Evolutionary conservation across 768 basidiomycete genomes (phyloP).

Genomic region (Cantharellus cinnabarinus): DNA sequence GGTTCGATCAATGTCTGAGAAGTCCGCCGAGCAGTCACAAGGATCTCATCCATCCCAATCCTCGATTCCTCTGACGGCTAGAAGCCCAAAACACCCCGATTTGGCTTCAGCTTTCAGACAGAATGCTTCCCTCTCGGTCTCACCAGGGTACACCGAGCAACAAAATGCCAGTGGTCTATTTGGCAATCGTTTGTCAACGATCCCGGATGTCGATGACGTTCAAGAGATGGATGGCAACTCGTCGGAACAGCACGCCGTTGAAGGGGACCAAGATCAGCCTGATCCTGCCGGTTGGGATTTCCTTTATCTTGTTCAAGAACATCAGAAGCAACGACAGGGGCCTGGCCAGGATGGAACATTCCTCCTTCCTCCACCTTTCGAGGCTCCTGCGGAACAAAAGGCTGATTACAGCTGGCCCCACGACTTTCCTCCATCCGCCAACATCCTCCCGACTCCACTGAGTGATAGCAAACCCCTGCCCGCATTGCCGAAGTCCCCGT

Average conservation of each 20-base stretch:
- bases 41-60: neutral
- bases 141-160: neutral
- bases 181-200: neutral
- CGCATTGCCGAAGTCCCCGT: neutral
- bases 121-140: neutral
- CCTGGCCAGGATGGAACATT: neutral
- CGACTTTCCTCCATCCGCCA: neutral
- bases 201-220: neutral
- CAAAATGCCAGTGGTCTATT: neutral
- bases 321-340: neutral
- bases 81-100: slow-evolving; percentile 1
- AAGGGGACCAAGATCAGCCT: neutral
- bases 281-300: neutral
- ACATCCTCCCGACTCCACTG: neutral
- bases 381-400: neutral
- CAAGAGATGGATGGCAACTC: neutral
- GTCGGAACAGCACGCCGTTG: neutral
- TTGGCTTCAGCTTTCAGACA: neutral
- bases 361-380: neutral
- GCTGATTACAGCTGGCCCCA: neutral
- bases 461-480: neutral
- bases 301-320: neutral
- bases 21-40: neutral
- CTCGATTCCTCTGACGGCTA: neutral
- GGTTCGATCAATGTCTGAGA: neutral